A percentile compares a stretch with the other conserved stretches of the same genome.
Evolutionary conservation across 2,329 filamentous ascomycete species (phyloP).

Genomic region (Fusarium burgessii): DNA sequence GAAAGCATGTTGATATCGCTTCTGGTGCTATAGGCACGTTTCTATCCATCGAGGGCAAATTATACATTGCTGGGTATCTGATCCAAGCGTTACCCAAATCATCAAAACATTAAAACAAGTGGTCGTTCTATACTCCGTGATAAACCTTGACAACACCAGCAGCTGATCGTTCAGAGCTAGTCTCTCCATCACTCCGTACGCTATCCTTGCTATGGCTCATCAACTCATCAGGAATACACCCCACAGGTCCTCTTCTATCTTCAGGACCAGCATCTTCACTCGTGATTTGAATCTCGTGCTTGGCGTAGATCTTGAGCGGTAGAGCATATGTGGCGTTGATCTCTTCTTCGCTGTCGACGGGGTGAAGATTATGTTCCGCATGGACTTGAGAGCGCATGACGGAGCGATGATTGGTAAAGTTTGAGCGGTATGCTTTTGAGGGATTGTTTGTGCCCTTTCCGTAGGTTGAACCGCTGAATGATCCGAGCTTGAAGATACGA

Average conservation of each 20-base stretch:
- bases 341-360: slow-evolving; percentile 54
- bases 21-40: slow-evolving; percentile 23
- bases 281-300: slow-evolving; percentile 50
- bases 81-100: slow-evolving; percentile 20
- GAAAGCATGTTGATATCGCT: not conserved
- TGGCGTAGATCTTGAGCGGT: slow-evolving; percentile 54
- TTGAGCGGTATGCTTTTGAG: slow-evolving; percentile 44
- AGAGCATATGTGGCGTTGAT: slow-evolving; percentile 50
- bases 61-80: slow-evolving; percentile 17
- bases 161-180: slow-evolving; percentile 43
- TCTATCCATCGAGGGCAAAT: slow-evolving; percentile 16
- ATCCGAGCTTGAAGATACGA: slow-evolving; percentile 51
- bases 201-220: slow-evolving; percentile 37
- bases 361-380: slow-evolving; percentile 43
- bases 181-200: slow-evolving; percentile 38
- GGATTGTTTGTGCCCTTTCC: slow-evolving; percentile 44
- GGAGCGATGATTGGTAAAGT: slow-evolving; percentile 46
- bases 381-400: slow-evolving; percentile 38
- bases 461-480: slow-evolving; percentile 51
- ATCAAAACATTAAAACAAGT: slow-evolving; percentile 12
- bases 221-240: slow-evolving; percentile 36
- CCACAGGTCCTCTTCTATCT: slow-evolving; percentile 38
- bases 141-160: slow-evolving; percentile 46
- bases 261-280: slow-evolving; percentile 41
- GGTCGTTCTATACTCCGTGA: slow-evolving; percentile 41